Evolutionary conservation across 306 rosid genomes (phyloP), one percentile per base, ranked within the genome.

Genomic region (Quercus robur): DNA sequence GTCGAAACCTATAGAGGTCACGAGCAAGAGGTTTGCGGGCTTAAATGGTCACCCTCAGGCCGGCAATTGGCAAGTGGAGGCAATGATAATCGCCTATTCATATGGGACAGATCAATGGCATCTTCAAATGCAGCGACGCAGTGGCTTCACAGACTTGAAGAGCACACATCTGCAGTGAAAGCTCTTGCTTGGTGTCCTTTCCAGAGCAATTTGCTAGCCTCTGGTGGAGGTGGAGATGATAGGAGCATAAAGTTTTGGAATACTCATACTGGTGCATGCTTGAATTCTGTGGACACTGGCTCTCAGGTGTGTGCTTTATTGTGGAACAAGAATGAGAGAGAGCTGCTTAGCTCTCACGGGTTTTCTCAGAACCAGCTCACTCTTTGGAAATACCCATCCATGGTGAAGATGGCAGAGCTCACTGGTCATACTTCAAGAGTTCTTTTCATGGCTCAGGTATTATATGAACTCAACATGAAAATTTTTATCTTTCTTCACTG

Each of bases 341-440:
- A 91, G 87, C 81, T 93, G 75, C 98, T 93, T 58, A 93, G 98
- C 83, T 89, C 98, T 1, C 98, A 93, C 31, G 98, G 98, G 51
- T 90, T 86, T 74, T 79, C 92, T 9, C 86, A 93, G 71, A 91
- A 93, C 75, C 98, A 86, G 70, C 89, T 86, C 18, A 87, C 94
- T 61, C 97, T 93, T 66, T 93, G 97, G 97, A 91, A 93, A 61
- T 93, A 93, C 71, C 98, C 98, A 10, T 93, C 98, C 4, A 93
- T 93, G 97, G 85, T 86, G 69, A 91, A 89, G 82, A 84, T 87
- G 87, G 90, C 88, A 18, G 97, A 93, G 85, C 94, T 93, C 80
- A 87, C 71, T 4, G 97, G 97, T 41, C 97, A 93, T 71, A 84
- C 93, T 18, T 93, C 97, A 5, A 89, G 97, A 73, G 97, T 93